A percentile compares a stretch with the other conserved stretches of the same genome.
These are phyloP conservation scores for Monosporascus sp. DNA, from an alignment of 2,329 filamentous ascomycete species.

Conservation along the genomic window DNA sequence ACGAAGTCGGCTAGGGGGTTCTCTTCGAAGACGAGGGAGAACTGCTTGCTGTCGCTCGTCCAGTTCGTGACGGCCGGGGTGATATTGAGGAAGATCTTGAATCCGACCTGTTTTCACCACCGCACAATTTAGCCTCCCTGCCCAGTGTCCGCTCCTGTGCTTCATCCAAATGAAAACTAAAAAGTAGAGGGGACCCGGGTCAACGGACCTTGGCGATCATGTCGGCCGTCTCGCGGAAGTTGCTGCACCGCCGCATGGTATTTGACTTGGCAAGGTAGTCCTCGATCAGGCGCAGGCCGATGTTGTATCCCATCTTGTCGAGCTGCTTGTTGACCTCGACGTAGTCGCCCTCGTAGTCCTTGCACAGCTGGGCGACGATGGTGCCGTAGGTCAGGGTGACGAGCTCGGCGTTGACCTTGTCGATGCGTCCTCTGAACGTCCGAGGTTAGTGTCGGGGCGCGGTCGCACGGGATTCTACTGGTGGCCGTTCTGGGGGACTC, in stretches of 20 bases:
- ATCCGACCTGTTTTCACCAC: slow-evolving; percentile 64
- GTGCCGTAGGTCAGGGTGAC: slow-evolving; percentile 97
- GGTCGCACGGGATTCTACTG: too few relatives aligned
- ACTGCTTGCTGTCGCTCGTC: slow-evolving; percentile 94
- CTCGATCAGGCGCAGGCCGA: slow-evolving; percentile 90
- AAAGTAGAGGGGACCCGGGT: neutral
- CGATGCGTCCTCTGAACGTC: slow-evolving; percentile 71
- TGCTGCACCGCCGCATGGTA: slow-evolving; percentile 79
- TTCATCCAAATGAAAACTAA: neutral
- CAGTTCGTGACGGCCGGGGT: slow-evolving; percentile 91
- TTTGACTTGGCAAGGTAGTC: slow-evolving; percentile 96
- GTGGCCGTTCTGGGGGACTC: slow-evolving; percentile 35
- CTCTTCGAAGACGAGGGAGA: slow-evolving; percentile 93
- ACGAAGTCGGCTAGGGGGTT: slow-evolving; percentile 97
- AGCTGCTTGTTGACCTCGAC: slow-evolving; percentile 94
- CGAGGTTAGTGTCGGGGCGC: too few relatives aligned
- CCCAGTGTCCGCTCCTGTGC: too few relatives aligned
- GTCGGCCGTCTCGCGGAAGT: slow-evolving; percentile 93
- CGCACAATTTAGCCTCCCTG: too few relatives aligned
- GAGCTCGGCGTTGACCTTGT: slow-evolving; percentile 97
- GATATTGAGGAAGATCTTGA: slow-evolving; percentile 98
- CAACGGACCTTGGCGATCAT: slow-evolving; percentile 78
- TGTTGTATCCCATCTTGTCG: slow-evolving; percentile 99
- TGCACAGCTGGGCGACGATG: slow-evolving; percentile 92
- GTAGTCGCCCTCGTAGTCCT: slow-evolving; percentile 93